These are phyloP conservation scores for Pseudopithomyces maydicus DNA, from an alignment of 2,329 filamentous ascomycete species.

Conservation along the genomic window DNA sequence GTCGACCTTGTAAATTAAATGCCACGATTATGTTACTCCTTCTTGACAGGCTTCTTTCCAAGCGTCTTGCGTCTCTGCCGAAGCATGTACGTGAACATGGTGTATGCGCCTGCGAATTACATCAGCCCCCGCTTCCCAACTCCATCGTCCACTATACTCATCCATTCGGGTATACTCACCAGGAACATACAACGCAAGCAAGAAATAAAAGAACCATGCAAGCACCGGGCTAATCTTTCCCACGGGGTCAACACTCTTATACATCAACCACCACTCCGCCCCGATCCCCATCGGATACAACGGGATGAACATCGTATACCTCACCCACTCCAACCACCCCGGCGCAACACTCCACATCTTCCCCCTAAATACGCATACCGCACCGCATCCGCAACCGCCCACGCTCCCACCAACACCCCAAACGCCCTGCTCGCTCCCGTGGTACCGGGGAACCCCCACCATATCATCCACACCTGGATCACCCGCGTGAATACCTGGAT, in stretches of 20 bases:
- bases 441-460: constrained; percentile 23
- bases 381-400: constrained; percentile 27
- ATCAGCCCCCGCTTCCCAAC: constrained; percentile 7
- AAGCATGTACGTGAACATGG: constrained; percentile 36
- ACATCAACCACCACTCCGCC: constrained; percentile 34
- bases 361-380: constrained; percentile 27
- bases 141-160: no score
- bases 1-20: no score
- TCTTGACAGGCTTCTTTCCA: background rate
- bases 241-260: constrained; percentile 16
- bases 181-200: constrained; percentile 27
- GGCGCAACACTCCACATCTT: constrained; percentile 26
- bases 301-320: constrained; percentile 29
- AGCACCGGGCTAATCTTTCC: constrained; percentile 15
- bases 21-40: no score
- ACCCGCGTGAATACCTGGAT: constrained; percentile 29
- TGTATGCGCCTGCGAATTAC: constrained; percentile 21
- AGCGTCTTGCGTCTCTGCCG: constrained; percentile 29
- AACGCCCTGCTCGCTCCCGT: constrained; percentile 25
- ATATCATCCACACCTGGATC: constrained; percentile 36
- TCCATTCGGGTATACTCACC: no score
- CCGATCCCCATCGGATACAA: constrained; percentile 35
- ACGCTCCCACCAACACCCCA: constrained; percentile 24
- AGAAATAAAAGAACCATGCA: constrained; percentile 25
- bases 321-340: constrained; percentile 20